Conservation (phyloP, 1,284 basidiomycete genomes). For the Apiotrichum sp. region DNA sequence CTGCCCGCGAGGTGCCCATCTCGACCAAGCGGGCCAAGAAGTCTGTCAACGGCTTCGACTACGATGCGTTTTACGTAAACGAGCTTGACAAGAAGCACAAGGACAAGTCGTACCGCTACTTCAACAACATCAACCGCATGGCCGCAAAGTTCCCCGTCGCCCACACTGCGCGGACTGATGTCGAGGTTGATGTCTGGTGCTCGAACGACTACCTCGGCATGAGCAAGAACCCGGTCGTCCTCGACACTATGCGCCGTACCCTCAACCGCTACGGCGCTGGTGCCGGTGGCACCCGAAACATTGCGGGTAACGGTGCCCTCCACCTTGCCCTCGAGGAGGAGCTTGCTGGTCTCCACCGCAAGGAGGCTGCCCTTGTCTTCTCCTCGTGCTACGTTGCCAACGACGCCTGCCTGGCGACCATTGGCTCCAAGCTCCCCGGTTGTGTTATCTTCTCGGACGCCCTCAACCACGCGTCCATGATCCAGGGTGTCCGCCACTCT, state of each 20-base stretch:
- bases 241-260: slow-evolving; percentile 96
- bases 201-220: slow-evolving; percentile 99
- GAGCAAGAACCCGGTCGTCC: slow-evolving; percentile 92
- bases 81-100: slow-evolving; percentile 97
- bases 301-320: slow-evolving; percentile 96
- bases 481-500: slow-evolving; percentile 96
- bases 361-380: slow-evolving; percentile 91
- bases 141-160: slow-evolving; percentile 93
- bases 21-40: slow-evolving; percentile 26
- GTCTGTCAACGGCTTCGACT: slow-evolving; percentile 59
- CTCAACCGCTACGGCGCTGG: slow-evolving; percentile 95
- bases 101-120: slow-evolving; percentile 91
- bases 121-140: slow-evolving; percentile 98
- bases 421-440: slow-evolving; percentile 89
- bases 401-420: slow-evolving; percentile 91
- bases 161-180: slow-evolving; percentile 77
- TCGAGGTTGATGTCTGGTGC: slow-evolving; percentile 98
- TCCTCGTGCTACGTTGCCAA: slow-evolving; percentile 99
- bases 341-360: slow-evolving; percentile 85
- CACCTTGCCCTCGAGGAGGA: slow-evolving; percentile 91
- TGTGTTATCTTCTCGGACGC: slow-evolving; percentile 96
- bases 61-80: slow-evolving; percentile 78
- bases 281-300: slow-evolving; percentile 97
- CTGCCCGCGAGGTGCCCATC: slow-evolving; percentile 59
- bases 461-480: slow-evolving; percentile 99